Conservation (phyloP, 1,284 basidiomycete species). For the Ceratobasidium sp. region DNA sequence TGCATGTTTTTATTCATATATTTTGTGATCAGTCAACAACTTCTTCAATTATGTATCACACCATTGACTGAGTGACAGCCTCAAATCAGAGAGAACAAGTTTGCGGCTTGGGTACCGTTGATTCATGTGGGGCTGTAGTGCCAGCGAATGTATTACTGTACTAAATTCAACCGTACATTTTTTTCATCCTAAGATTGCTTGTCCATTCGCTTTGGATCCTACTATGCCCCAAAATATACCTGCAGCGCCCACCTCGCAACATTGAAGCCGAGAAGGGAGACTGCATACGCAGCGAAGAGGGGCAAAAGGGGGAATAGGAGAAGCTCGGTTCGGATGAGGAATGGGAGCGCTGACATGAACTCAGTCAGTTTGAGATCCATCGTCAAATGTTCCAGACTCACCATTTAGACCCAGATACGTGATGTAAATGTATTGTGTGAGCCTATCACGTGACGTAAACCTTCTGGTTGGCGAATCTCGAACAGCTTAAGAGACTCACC, state of each 20-base stretch:
- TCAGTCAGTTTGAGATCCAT: neutral
- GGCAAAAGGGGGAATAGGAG: constrained; percentile 86
- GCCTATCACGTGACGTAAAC: too few relatives aligned
- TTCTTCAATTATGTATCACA: too few relatives aligned
- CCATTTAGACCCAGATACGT: constrained; percentile 88
- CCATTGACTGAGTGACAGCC: too few relatives aligned
- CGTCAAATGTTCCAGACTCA: constrained; percentile 48
- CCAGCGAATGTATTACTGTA: too few relatives aligned
- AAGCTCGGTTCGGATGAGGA: constrained; percentile 85
- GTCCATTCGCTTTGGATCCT: too few relatives aligned
- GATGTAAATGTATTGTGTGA: constrained; percentile 91
- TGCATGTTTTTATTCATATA: too few relatives aligned
- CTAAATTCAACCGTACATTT: too few relatives aligned
- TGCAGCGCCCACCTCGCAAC: constrained; percentile 78
- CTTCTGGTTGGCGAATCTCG: too few relatives aligned
- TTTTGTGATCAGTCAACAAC: too few relatives aligned
- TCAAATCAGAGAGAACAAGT: neutral
- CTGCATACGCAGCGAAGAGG: constrained; percentile 80
- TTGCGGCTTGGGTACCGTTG: neutral
- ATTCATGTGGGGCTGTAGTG: neutral
- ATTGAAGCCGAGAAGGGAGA: constrained; percentile 90
- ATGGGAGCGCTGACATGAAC: constrained; percentile 75
- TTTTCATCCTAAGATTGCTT: too few relatives aligned
- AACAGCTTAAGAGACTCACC: too few relatives aligned
- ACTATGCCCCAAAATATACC: constrained; percentile 45